Percentiles rank a stretch among this genome's conserved stretches.
Evolutionary conservation across 306 rosid genomes (phyloP).

Genomic region (Macrotyloma uniflorum): DNA sequence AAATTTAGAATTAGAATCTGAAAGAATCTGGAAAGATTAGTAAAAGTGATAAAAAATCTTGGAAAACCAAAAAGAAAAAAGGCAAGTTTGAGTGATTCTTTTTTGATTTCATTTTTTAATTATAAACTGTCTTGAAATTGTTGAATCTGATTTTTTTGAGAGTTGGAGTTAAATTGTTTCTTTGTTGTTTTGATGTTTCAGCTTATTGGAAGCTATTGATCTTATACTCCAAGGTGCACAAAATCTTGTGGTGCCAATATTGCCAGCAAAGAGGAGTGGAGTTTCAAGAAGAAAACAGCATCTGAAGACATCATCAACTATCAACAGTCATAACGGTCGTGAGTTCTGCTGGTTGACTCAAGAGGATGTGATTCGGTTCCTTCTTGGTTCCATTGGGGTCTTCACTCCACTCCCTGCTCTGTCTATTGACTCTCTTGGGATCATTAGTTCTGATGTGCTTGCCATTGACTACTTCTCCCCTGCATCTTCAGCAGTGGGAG

Average conservation of each 20-base stretch:
- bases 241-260: constrained; percentile 76
- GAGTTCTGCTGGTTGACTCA: constrained; percentile 93
- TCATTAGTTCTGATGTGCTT: constrained; percentile 59
- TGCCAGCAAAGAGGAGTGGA: constrained; percentile 49
- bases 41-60: neutral
- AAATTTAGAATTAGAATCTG: neutral
- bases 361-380: constrained; percentile 82
- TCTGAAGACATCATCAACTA: constrained; percentile 43
- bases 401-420: constrained; percentile 75
- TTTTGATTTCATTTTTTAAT: neutral
- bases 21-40: neutral
- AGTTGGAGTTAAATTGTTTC: neutral
- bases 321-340: constrained; percentile 55
- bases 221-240: constrained; percentile 86
- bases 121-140: neutral
- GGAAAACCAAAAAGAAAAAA: neutral
- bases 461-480: constrained; percentile 80
- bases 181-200: constrained; percentile 43
- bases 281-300: constrained; percentile 73
- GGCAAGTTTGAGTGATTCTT: neutral
- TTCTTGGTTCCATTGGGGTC: constrained; percentile 77
- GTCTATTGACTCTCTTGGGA: constrained; percentile 67
- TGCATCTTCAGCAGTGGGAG: constrained; percentile 65
- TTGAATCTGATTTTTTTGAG: neutral
- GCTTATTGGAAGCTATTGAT: constrained; percentile 85